Evolutionary conservation across 805 yeast species (phyloP).

Genomic region (Wickerhamiella vanderwaltii): DNA sequence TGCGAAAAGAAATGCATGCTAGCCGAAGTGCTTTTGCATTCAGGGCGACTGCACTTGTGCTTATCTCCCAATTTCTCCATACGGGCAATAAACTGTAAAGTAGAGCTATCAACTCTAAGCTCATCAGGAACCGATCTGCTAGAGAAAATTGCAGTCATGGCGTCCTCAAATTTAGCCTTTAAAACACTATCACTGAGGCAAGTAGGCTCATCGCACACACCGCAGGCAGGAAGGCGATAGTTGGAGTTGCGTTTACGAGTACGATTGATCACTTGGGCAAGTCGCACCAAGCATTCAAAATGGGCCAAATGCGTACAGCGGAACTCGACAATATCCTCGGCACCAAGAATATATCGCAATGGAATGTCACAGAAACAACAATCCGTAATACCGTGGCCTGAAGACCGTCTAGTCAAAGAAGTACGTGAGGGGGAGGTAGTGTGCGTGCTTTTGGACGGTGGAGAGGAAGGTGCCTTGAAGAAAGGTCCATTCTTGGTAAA

Average conservation of each 20-base stretch:
- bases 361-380: slow-evolving; percentile 10
- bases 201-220: slow-evolving; percentile 6
- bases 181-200: not conserved
- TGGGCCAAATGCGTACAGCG: slow-evolving; percentile 8
- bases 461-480: too few species aligned
- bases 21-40: not conserved
- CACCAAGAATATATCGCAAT: not conserved
- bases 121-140: too few species aligned
- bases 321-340: slow-evolving; percentile 5
- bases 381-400: not conserved
- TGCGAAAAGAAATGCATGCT: not conserved
- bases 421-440: too few species aligned
- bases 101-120: not conserved
- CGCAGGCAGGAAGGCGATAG: slow-evolving; percentile 4
- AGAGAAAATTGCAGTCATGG: too few species aligned
- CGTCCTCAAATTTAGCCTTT: not conserved
- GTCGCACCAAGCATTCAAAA: slow-evolving; percentile 6
- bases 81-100: not conserved
- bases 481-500: too few species aligned
- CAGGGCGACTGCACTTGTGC: not conserved
- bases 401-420: too few species aligned
- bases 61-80: not conserved
- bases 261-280: slow-evolving; percentile 1
- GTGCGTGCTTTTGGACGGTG: too few species aligned
- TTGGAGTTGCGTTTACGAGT: not conserved